Percentiles rank a stretch among this genome's conserved stretches.
These are phyloP conservation scores for Botryotinia globosa DNA, from an alignment of 2,329 filamentous ascomycete genomes.

Conservation along the genomic window DNA sequence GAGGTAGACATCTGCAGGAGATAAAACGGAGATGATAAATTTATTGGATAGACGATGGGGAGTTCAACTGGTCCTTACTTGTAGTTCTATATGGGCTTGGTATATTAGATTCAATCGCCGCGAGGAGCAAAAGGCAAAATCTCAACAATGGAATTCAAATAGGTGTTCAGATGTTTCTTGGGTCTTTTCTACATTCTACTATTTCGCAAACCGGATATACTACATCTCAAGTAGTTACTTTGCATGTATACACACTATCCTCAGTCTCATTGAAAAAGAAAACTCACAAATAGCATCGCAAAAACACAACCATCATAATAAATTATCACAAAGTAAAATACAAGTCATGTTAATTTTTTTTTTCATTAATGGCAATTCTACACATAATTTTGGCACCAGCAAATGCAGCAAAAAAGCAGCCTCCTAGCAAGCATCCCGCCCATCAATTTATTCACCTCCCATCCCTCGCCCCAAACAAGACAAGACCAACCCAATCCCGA, in stretches of 20 bases:
- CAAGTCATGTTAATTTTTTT: neutral
- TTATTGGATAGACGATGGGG: neutral
- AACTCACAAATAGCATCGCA: neutral
- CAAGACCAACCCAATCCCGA: slow-evolving; percentile 4
- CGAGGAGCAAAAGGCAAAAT: slow-evolving; percentile 6
- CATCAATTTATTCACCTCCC: slow-evolving; percentile 3
- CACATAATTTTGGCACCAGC: neutral
- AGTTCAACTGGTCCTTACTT: neutral
- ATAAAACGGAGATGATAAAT: neutral
- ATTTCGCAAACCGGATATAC: neutral
- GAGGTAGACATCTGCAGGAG: neutral
- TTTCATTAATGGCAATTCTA: slow-evolving; percentile 12
- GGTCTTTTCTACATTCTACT: neutral
- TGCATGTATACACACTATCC: neutral
- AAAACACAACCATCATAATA: neutral
- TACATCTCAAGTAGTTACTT: neutral
- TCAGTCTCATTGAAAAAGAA: neutral
- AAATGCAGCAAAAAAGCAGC: slow-evolving; percentile 10
- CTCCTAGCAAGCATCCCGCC: slow-evolving; percentile 1
- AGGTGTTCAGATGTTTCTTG: neutral
- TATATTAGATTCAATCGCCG: slow-evolving; percentile 4
- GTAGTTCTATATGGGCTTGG: slow-evolving; percentile 5
- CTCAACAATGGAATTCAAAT: neutral
- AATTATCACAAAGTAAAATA: neutral
- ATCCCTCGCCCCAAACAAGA: neutral